Conservation (phyloP, 768 basidiomycete species). For the Mycena metata region DNA sequence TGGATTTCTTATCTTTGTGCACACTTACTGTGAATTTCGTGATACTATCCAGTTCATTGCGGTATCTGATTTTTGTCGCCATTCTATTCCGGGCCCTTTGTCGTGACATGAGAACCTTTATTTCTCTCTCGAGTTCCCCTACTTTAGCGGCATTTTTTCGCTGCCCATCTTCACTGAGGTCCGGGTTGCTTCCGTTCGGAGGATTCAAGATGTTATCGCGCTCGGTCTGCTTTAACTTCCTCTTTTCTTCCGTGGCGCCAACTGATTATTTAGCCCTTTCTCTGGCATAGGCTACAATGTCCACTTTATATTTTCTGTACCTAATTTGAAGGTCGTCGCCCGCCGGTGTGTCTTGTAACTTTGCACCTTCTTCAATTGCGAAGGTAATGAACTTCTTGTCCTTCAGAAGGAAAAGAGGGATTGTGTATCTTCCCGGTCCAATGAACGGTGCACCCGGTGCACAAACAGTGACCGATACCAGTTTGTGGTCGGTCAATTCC, state of each 20-base stretch:
- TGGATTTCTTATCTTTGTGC: not conserved
- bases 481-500: not conserved
- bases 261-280: no score
- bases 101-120: not conserved
- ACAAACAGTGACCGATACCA: not conserved
- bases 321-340: not conserved
- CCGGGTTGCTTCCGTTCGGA: no score
- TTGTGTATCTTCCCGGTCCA: not conserved
- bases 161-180: no score
- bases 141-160: no score
- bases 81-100: not conserved
- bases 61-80: not conserved
- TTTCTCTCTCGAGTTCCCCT: not conserved
- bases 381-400: not conserved
- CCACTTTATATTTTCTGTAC: not conserved
- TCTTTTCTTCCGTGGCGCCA: no score
- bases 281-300: not conserved
- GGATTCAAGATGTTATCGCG: no score
- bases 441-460: not conserved
- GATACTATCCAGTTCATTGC: conserved; percentile 6
- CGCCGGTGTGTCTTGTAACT: not conserved
- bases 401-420: no score
- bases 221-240: no score
- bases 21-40: no score
- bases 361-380: not conserved